Percentiles rank a stretch among this genome's conserved stretches.
phyloP scores from a whole-genome alignment of 371 early-diverging fungal genomes.

The Rhizopus microsporus region DNA sequence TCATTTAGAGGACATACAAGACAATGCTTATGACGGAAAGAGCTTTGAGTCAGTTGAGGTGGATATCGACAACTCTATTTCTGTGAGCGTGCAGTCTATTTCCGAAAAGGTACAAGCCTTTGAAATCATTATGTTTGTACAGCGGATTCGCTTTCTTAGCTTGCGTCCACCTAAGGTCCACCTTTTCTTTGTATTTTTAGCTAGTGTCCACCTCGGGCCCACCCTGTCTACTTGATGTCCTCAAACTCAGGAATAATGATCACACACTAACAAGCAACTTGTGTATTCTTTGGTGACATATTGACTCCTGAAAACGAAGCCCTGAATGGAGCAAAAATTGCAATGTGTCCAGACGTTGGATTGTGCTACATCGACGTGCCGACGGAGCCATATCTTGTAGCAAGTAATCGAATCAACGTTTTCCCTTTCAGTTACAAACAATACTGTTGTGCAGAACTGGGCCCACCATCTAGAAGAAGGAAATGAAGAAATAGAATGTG shows the following conservation, averaged over 20 bases:
- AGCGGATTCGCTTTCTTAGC: too few species aligned
- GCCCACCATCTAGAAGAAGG: slow-evolving; percentile 11
- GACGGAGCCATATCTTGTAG: slow-evolving; percentile 15
- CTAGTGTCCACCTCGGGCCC: slow-evolving; percentile 2
- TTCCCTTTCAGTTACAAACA: slow-evolving; percentile 13
- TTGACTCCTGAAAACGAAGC: slow-evolving; percentile 12
- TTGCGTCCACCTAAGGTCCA: too few species aligned
- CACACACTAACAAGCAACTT: slow-evolving; percentile 16
- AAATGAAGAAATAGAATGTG: slow-evolving; percentile 7
- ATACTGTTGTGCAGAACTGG: slow-evolving; percentile 13
- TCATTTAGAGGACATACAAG: too few species aligned
- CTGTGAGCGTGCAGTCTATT: too few species aligned
- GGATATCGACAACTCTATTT: too few species aligned
- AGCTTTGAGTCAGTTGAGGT: too few species aligned
- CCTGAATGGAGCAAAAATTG: slow-evolving; percentile 18
- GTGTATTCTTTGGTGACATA: slow-evolving; percentile 10
- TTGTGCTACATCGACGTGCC: slow-evolving; percentile 13
- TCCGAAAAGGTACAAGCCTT: too few species aligned
- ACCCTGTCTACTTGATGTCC: slow-evolving; percentile 4
- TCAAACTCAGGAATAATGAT: slow-evolving; percentile 18
- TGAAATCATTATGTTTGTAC: too few species aligned
- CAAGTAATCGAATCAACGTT: slow-evolving; percentile 16
- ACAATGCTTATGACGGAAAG: too few species aligned
- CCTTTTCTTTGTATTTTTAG: too few species aligned
- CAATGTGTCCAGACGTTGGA: slow-evolving; percentile 13